These are phyloP conservation scores for Debaryomyces nepalensis DNA, from an alignment of 1,139 yeast genomes.

Conservation along the genomic window DNA sequence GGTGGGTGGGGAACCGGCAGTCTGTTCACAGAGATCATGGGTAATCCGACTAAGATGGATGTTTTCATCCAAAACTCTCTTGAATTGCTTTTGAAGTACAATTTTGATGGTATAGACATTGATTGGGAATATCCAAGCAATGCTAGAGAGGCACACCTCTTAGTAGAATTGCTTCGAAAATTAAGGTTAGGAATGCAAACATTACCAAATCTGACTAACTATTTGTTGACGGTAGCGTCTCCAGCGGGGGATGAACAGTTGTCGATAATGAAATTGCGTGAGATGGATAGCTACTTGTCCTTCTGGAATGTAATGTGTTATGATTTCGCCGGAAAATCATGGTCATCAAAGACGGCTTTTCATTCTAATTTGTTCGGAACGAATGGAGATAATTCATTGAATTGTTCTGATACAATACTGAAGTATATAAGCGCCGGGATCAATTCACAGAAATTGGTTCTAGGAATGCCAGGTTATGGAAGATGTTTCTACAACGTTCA, in stretches of 20 bases:
- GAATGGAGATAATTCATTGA: constrained; percentile 48
- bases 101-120: constrained; percentile 88
- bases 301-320: constrained; percentile 92
- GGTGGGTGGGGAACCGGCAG: constrained; percentile 86
- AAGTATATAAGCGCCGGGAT: constrained; percentile 51
- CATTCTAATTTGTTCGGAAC: constrained; percentile 69
- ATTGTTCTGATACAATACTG: constrained; percentile 54
- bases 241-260: constrained; percentile 66
- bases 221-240: constrained; percentile 70
- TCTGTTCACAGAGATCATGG: constrained; percentile 53
- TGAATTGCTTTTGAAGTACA: constrained; percentile 52
- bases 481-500: constrained; percentile 58
- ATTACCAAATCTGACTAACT: constrained; percentile 15
- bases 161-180: constrained; percentile 48
- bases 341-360: constrained; percentile 66
- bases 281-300: constrained; percentile 61
- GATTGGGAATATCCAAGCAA: constrained; percentile 91
- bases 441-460: constrained; percentile 54
- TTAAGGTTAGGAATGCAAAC: constrained; percentile 48
- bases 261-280: constrained; percentile 43
- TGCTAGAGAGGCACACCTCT: constrained; percentile 47
- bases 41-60: constrained; percentile 37
- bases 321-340: constrained; percentile 74
- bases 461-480: constrained; percentile 93
- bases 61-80: constrained; percentile 58